Evolutionary conservation across 768 basidiomycete genomes (phyloP).

Genomic region (Holtermanniella nyarrowii): DNA sequence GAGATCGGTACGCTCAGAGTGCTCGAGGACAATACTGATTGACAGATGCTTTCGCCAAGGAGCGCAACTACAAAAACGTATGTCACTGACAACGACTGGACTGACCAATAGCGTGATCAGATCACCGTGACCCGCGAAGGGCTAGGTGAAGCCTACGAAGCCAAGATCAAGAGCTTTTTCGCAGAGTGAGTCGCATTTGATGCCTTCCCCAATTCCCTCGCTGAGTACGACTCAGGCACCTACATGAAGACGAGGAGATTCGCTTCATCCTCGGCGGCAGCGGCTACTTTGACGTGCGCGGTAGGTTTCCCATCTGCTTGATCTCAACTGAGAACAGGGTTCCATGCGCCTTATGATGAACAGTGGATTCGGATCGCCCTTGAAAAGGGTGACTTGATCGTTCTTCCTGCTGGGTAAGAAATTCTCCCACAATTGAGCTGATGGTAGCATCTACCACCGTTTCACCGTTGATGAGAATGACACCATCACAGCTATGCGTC

Average conservation of each 20-base stretch:
- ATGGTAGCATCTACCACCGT: slow-evolving; percentile 65
- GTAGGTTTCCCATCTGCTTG: slow-evolving; percentile 43
- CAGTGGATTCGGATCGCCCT: slow-evolving; percentile 72
- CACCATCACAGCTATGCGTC: slow-evolving; percentile 61
- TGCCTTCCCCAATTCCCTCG: neutral
- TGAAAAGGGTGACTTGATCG: slow-evolving; percentile 67
- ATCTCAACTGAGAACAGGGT: slow-evolving; percentile 2
- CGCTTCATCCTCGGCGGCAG: slow-evolving; percentile 75
- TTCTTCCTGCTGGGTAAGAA: slow-evolving; percentile 62
- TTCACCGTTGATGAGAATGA: slow-evolving; percentile 77
- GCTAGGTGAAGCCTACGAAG: slow-evolving; percentile 73
- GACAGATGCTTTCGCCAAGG: slow-evolving; percentile 55
- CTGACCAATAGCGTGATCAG: slow-evolving; percentile 49
- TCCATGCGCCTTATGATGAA: slow-evolving; percentile 21
- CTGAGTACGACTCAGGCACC: slow-evolving; percentile 50
- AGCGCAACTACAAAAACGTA: slow-evolving; percentile 66
- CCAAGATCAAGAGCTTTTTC: slow-evolving; percentile 72
- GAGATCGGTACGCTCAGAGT: slow-evolving; percentile 22
- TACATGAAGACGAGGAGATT: slow-evolving; percentile 96
- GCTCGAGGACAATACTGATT: neutral
- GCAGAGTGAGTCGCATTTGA: slow-evolving; percentile 52
- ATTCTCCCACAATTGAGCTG: neutral
- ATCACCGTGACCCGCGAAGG: slow-evolving; percentile 69
- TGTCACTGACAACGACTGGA: slow-evolving; percentile 4
- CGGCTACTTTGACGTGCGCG: slow-evolving; percentile 86